Percentiles rank a stretch among this genome's conserved stretches.
These are phyloP conservation scores for Ruellia speciosa DNA, from an alignment of 305 asterid genomes.

Conservation along the genomic window DNA sequence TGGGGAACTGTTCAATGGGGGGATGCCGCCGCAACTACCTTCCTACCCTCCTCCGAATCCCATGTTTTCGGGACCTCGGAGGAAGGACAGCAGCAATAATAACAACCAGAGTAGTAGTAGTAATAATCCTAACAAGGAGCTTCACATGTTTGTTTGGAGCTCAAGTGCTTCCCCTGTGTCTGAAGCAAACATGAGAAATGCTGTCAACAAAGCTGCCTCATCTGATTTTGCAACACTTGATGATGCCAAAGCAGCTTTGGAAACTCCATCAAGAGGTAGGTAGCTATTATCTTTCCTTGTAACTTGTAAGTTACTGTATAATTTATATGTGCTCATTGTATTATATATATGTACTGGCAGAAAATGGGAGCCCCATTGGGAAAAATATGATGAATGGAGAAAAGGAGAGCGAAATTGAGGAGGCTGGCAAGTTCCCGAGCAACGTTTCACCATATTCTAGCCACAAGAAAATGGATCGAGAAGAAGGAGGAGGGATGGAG, in stretches of 20 bases:
- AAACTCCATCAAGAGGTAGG: slow-evolving; percentile 57
- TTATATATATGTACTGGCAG: slow-evolving; percentile 15
- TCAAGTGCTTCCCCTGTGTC: slow-evolving; percentile 93
- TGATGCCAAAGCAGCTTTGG: slow-evolving; percentile 36
- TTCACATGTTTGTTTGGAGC: slow-evolving; percentile 95
- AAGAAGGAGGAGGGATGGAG: slow-evolving; percentile 33
- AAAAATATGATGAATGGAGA: slow-evolving; percentile 33
- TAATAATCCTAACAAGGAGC: slow-evolving; percentile 49
- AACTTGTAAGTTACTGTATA: background rate
- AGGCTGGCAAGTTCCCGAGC: slow-evolving; percentile 31
- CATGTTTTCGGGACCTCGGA: slow-evolving; percentile 50
- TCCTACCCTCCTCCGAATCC: slow-evolving; percentile 89
- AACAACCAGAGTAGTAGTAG: background rate
- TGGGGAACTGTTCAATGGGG: slow-evolving; percentile 45
- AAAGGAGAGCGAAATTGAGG: slow-evolving; percentile 54
- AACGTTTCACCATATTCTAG: slow-evolving; percentile 46
- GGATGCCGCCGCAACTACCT: background rate
- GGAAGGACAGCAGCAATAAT: slow-evolving; percentile 32
- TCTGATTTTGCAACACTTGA: slow-evolving; percentile 37
- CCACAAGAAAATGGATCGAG: slow-evolving; percentile 48
- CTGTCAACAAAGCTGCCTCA: slow-evolving; percentile 41
- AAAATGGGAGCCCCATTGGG: slow-evolving; percentile 39
- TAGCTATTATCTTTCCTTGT: background rate
- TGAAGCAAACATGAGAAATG: slow-evolving; percentile 55
- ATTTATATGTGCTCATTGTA: background rate